These are phyloP conservation scores for Mycena rebaudengoi DNA, from an alignment of 768 basidiomycete genomes.

Conservation along the genomic window DNA sequence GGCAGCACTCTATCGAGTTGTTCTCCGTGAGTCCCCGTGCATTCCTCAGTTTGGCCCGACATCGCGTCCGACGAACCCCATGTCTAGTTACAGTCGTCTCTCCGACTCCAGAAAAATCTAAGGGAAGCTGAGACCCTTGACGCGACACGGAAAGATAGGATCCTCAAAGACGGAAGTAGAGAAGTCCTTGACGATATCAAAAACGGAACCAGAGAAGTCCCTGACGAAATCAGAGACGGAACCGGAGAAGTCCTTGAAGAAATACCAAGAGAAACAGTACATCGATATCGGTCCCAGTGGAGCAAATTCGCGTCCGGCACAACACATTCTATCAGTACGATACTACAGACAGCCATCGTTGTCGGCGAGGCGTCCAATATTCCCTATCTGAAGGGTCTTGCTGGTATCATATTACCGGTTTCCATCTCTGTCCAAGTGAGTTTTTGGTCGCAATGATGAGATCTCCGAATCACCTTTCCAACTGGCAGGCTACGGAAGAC, in stretches of 20 bases:
- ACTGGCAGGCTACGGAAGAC: constrained; percentile 29
- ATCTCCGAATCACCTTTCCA: neutral
- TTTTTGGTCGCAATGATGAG: neutral
- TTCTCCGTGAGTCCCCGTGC: constrained; percentile 16
- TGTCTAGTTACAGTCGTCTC: too few species aligned
- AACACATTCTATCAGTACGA: constrained; percentile 14
- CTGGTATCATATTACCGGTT: constrained; percentile 26
- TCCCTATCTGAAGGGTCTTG: constrained; percentile 28
- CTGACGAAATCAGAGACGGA: too few species aligned
- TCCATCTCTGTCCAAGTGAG: constrained; percentile 26
- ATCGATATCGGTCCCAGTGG: constrained; percentile 15
- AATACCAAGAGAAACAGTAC: too few species aligned
- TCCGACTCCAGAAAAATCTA: too few species aligned
- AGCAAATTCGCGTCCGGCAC: constrained; percentile 22
- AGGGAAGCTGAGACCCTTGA: too few species aligned
- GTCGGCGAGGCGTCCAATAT: constrained; percentile 27
- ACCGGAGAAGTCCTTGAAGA: too few species aligned
- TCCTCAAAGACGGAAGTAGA: too few species aligned
- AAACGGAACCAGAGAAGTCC: too few species aligned
- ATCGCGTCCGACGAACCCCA: too few species aligned
- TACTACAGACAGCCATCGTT: constrained; percentile 13
- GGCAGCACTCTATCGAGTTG: constrained; percentile 11
- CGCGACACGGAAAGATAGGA: too few species aligned
- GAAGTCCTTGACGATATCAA: too few species aligned
- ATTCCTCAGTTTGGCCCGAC: too few species aligned